phyloP scores from a whole-genome alignment of 2,329 filamentous ascomycete genomes.

The Biscogniauxia marginata region DNA sequence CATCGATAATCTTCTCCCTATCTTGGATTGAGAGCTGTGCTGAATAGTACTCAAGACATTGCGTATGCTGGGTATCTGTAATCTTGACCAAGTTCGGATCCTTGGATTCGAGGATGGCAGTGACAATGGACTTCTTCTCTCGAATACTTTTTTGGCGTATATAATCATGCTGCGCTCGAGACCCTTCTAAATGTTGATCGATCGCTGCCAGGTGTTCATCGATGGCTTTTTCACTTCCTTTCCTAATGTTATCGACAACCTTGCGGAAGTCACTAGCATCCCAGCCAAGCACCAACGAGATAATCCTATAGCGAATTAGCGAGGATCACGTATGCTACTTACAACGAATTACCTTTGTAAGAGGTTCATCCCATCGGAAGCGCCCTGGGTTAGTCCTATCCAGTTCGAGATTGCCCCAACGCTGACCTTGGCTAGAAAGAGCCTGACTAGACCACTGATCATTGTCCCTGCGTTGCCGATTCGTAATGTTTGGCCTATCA shows the following conservation, averaged over 20 bases:
- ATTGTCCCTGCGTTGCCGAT: slow-evolving; percentile 80
- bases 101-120: slow-evolving; percentile 59
- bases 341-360: slow-evolving; percentile 53
- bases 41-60: slow-evolving; percentile 68
- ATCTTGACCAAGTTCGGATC: slow-evolving; percentile 44
- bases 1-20: slow-evolving; percentile 66
- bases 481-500: slow-evolving; percentile 70
- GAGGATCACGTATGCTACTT: too few relatives aligned
- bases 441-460: slow-evolving; percentile 71
- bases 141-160: slow-evolving; percentile 55
- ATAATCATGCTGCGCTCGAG: slow-evolving; percentile 56
- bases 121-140: slow-evolving; percentile 59
- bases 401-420: slow-evolving; percentile 74
- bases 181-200: slow-evolving; percentile 53
- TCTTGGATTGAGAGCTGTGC: slow-evolving; percentile 71
- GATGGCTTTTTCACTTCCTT: slow-evolving; percentile 54
- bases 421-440: slow-evolving; percentile 76
- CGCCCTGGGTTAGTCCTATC: slow-evolving; percentile 69
- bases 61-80: slow-evolving; percentile 58
- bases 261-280: slow-evolving; percentile 70
- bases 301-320: slow-evolving; percentile 52
- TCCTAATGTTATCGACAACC: slow-evolving; percentile 62
- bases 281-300: slow-evolving; percentile 70
- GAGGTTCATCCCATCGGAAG: slow-evolving; percentile 78
- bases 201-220: slow-evolving; percentile 63